Evolutionary conservation across 2,329 filamentous ascomycete genomes (phyloP).

Genomic region (Mycocentrospora acerina): DNA sequence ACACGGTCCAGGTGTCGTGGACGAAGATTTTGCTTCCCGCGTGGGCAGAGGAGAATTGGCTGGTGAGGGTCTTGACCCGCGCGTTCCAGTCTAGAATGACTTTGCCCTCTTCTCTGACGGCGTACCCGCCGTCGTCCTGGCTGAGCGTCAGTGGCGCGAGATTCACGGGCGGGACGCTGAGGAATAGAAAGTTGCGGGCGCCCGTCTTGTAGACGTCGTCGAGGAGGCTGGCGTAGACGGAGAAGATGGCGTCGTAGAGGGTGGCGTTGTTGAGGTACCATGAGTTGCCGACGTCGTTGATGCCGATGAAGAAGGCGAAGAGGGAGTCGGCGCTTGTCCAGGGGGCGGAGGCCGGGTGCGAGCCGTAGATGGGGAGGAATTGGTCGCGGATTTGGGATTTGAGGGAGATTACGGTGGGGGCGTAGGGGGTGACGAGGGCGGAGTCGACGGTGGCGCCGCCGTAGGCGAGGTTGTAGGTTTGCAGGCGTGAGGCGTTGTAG

Average conservation of each 20-base stretch:
- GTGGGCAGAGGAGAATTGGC: slow-evolving; percentile 39
- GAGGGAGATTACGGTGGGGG: slow-evolving; percentile 52
- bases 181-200: slow-evolving; percentile 53
- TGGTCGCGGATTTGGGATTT: slow-evolving; percentile 53
- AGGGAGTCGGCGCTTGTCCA: slow-evolving; percentile 51
- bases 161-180: slow-evolving; percentile 53
- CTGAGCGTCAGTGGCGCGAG: slow-evolving; percentile 52
- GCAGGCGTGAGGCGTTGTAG: slow-evolving; percentile 45
- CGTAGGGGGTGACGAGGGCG: slow-evolving; percentile 51
- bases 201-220: slow-evolving; percentile 48
- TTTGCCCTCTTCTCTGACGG: slow-evolving; percentile 37
- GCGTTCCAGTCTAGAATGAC: slow-evolving; percentile 57
- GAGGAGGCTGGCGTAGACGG: slow-evolving; percentile 40
- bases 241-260: slow-evolving; percentile 39
- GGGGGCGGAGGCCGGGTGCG: slow-evolving; percentile 31
- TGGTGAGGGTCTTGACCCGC: slow-evolving; percentile 46
- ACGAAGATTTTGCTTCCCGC: slow-evolving; percentile 50
- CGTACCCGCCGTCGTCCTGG: slow-evolving; percentile 38
- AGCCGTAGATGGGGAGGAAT: slow-evolving; percentile 47
- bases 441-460: slow-evolving; percentile 48
- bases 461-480: slow-evolving; percentile 56
- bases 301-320: slow-evolving; percentile 57
- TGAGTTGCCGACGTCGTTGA: slow-evolving; percentile 58
- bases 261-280: slow-evolving; percentile 46
- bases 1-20: slow-evolving; percentile 57